Percentiles rank a stretch among this genome's conserved stretches.
These are phyloP conservation scores for Testicularia cyperi DNA, from an alignment of 1,284 basidiomycete genomes.

Conservation along the genomic window DNA sequence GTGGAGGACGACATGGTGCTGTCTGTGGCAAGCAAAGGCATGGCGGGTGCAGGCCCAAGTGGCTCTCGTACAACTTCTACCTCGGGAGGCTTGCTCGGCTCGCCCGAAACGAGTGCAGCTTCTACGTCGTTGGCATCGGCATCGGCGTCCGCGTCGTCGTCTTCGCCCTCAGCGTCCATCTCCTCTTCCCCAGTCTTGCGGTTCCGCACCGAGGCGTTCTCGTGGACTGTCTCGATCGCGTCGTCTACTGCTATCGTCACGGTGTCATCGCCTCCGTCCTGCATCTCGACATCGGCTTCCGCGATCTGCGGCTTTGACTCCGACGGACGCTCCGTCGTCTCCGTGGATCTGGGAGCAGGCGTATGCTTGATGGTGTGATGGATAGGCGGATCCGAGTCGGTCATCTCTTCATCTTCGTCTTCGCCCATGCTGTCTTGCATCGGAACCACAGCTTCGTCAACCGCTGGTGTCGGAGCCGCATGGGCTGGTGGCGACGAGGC, in stretches of 20 bases:
- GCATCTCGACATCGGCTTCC: constrained; percentile 8
- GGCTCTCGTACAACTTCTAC: constrained; percentile 40
- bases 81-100: constrained; percentile 21
- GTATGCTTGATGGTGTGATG: too few species aligned
- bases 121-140: constrained; percentile 44
- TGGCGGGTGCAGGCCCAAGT: constrained; percentile 15
- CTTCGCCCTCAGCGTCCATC: constrained; percentile 37
- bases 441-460: too few species aligned
- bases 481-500: background rate
- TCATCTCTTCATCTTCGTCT: constrained; percentile 15
- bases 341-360: too few species aligned
- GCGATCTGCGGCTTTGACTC: constrained; percentile 1
- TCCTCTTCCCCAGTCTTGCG: constrained; percentile 32
- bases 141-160: constrained; percentile 30
- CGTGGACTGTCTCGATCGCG: constrained; percentile 37
- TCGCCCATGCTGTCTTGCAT: too few species aligned
- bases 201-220: constrained; percentile 37
- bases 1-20: too few species aligned
- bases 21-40: constrained; percentile 16
- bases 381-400: too few species aligned
- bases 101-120: constrained; percentile 35
- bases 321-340: too few species aligned
- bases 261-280: constrained; percentile 27
- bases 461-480: too few species aligned
- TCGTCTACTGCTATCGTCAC: constrained; percentile 46